phyloP scores from a whole-genome alignment of 192 early-diverging fungal species.

The Entomortierella chlamydospora region DNA sequence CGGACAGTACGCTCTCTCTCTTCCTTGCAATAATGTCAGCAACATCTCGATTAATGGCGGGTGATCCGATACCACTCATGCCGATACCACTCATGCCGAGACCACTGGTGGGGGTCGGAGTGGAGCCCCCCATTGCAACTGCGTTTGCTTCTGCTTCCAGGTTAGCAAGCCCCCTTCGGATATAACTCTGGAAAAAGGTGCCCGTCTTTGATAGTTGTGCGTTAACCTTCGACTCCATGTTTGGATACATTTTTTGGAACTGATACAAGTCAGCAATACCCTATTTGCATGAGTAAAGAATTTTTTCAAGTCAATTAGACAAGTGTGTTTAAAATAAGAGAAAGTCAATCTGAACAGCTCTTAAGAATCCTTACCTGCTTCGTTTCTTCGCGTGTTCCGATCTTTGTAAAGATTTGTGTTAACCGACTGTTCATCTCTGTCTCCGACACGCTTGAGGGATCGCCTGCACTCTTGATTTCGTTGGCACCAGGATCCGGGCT shows the following conservation, averaged over 20 bases:
- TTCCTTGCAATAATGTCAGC: slow-evolving; percentile 19
- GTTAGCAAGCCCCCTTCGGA: slow-evolving; percentile 72
- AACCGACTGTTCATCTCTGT: slow-evolving; percentile 74
- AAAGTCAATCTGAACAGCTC: too few relatives aligned
- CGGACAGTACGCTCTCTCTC: slow-evolving; percentile 35
- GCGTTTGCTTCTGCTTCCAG: slow-evolving; percentile 63
- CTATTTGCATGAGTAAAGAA: slow-evolving; percentile 25
- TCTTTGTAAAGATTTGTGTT: slow-evolving; percentile 77
- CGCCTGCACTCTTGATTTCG: slow-evolving; percentile 15
- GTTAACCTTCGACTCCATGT: slow-evolving; percentile 70
- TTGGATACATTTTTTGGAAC: slow-evolving; percentile 80
- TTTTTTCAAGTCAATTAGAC: too few relatives aligned
- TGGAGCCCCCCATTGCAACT: slow-evolving; percentile 7
- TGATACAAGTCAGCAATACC: slow-evolving; percentile 82
- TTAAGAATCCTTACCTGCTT: slow-evolving; percentile 62
- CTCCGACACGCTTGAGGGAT: slow-evolving; percentile 49
- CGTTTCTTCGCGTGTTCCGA: slow-evolving; percentile 73
- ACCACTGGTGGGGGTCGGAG: not conserved
- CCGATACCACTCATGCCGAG: not conserved
- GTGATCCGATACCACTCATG: slow-evolving; percentile 1
- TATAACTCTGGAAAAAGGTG: slow-evolving; percentile 80
- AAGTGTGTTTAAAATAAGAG: too few relatives aligned
- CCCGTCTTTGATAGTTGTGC: slow-evolving; percentile 71
- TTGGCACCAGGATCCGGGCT: slow-evolving; percentile 13
- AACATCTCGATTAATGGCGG: slow-evolving; percentile 18